A percentile compares a stretch with the other conserved stretches of the same genome.
Evolutionary conservation across 352 stramenopile genomes (phyloP).

Genomic region (Elongisporangium prolatum): DNA sequence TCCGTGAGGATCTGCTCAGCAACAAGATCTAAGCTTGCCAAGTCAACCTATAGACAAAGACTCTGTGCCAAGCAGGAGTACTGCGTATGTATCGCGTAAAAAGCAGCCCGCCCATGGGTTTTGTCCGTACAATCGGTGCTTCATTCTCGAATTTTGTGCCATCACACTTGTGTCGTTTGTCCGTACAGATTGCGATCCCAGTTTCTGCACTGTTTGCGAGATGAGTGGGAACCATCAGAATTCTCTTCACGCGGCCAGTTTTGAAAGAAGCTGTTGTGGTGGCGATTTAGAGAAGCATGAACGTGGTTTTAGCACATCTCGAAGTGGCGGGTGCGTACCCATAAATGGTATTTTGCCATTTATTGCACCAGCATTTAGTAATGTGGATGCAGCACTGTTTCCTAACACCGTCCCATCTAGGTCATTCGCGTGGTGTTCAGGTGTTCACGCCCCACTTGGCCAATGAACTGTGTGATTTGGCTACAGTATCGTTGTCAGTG

Average conservation of each 20-base stretch:
- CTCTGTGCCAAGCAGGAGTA: not conserved
- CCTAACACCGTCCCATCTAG: not conserved
- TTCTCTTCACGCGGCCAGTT: not conserved
- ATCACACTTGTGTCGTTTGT: not conserved
- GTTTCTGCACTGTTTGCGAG: not conserved
- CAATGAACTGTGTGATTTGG: not conserved
- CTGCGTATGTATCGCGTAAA: not conserved
- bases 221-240: not conserved
- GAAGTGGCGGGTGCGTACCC: not conserved
- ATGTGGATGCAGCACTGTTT: not conserved
- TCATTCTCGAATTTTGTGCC: not conserved
- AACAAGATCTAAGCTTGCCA: slow-evolving; percentile 15
- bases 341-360: not conserved
- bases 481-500: not conserved
- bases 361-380: not conserved
- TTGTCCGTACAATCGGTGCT: not conserved
- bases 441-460: not conserved
- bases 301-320: not conserved
- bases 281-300: not conserved
- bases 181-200: not conserved
- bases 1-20: slow-evolving; percentile 44
- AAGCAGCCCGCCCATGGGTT: not conserved
- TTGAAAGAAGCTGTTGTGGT: not conserved
- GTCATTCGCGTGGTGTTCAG: not conserved
- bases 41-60: not conserved